These are phyloP conservation scores for Cadophora luteo-olivacea DNA, from an alignment of 2,329 filamentous ascomycete species.

Conservation along the genomic window DNA sequence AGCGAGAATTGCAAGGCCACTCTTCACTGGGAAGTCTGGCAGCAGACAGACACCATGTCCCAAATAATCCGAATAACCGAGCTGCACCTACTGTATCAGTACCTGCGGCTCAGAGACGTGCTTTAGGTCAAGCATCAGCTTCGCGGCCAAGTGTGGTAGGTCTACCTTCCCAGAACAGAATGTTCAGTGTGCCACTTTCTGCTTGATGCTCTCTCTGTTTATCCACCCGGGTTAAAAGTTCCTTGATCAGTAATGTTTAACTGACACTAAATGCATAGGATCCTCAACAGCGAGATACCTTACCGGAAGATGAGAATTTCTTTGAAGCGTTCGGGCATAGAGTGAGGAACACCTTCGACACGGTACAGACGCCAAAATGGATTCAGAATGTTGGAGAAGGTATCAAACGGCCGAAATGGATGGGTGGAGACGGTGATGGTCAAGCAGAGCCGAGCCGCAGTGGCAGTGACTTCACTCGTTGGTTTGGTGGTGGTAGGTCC, in stretches of 20 bases:
- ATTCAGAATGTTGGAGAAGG: conserved; percentile 72
- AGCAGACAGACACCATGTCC: conserved; percentile 34
- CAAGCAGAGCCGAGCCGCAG: conserved; percentile 45
- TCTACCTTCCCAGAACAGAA: not conserved
- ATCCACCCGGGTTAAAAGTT: not conserved
- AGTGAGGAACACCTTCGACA: conserved; percentile 91
- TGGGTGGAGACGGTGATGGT: conserved; percentile 66
- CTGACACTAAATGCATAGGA: conserved; percentile 6
- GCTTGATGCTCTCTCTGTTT: not conserved
- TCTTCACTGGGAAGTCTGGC: conserved; percentile 56
- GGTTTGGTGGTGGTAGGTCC: conserved; percentile 60
- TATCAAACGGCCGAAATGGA: conserved; percentile 82
- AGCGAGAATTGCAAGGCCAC: conserved; percentile 77
- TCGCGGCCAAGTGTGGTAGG: conserved; percentile 32
- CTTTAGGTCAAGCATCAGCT: conserved; percentile 42
- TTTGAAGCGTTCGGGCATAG: conserved; percentile 84
- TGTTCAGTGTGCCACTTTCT: not conserved
- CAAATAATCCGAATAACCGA: conserved; percentile 41
- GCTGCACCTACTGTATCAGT: conserved; percentile 39
- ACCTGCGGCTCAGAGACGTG: conserved; percentile 42
- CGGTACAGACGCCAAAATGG: conserved; percentile 82
- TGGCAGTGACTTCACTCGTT: conserved; percentile 57
- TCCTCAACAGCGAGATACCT: conserved; percentile 48
- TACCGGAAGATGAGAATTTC: conserved; percentile 78
- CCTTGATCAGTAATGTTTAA: not conserved